phyloP scores from a whole-genome alignment of 2,329 filamentous ascomycete genomes.

The Hyphodiscus sp. region DNA sequence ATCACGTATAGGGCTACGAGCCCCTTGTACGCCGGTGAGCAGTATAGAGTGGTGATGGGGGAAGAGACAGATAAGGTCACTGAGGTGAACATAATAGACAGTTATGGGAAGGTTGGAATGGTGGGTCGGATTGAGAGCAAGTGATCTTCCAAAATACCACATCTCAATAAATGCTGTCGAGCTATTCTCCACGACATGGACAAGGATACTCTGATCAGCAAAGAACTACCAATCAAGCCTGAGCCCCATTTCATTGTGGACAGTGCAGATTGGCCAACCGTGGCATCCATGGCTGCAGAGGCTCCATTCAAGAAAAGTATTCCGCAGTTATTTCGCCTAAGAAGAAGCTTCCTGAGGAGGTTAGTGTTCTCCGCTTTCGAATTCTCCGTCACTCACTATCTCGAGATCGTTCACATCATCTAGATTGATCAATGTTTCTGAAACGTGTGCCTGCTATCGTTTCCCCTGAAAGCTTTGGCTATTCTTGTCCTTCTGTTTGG shows the following conservation, averaged over 20 bases:
- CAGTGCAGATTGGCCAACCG: slow-evolving; percentile 30
- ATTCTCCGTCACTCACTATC: too few species aligned
- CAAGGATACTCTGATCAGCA: slow-evolving; percentile 22
- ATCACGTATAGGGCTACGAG: slow-evolving; percentile 43
- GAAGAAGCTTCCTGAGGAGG: slow-evolving; percentile 32
- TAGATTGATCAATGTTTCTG: too few species aligned
- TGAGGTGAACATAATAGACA: slow-evolving; percentile 23
- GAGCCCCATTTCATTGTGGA: slow-evolving; percentile 33
- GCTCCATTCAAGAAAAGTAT: slow-evolving; percentile 43
- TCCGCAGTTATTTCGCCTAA: slow-evolving; percentile 26
- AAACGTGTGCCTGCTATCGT: too few species aligned
- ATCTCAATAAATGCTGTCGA: too few species aligned
- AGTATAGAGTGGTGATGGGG: slow-evolving; percentile 38
- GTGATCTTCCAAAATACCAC: background rate
- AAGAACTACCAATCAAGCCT: slow-evolving; percentile 29
- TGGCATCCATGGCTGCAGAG: slow-evolving; percentile 39
- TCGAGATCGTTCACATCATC: too few species aligned
- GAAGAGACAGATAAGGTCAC: slow-evolving; percentile 27
- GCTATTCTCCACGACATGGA: slow-evolving; percentile 46
- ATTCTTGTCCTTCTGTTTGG: too few species aligned
- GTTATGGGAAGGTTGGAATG: slow-evolving; percentile 28
- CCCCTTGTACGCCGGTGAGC: slow-evolving; percentile 42
- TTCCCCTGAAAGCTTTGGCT: too few species aligned
- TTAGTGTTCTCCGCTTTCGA: too few species aligned
- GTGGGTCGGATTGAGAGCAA: slow-evolving; percentile 24